Evolutionary conservation across 495 filamentous ascomycete genomes (phyloP).

Genomic region (Aeminium ludgeri): DNA sequence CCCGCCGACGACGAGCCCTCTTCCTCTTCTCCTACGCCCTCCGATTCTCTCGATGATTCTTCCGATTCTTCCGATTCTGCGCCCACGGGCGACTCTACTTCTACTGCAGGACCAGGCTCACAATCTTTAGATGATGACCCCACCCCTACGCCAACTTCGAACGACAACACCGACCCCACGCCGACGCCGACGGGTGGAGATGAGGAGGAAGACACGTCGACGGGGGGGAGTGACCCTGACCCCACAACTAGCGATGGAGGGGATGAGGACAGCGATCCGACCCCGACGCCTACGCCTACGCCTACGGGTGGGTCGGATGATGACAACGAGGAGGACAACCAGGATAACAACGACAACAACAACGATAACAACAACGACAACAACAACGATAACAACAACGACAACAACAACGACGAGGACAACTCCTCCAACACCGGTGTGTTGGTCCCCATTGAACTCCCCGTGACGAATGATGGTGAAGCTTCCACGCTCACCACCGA

Average conservation of each 20-base stretch:
- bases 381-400: constrained; percentile 1
- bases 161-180: neutral
- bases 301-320: neutral
- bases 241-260: too few species aligned
- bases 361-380: neutral
- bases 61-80: neutral
- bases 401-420: constrained; percentile 3
- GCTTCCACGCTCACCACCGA: constrained; percentile 4
- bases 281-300: neutral
- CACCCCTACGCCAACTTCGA: neutral
- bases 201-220: neutral
- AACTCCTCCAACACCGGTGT: constrained; percentile 25
- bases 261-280: neutral
- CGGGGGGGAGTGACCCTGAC: neutral
- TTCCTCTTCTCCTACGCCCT: constrained; percentile 4
- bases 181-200: neutral
- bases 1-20: neutral
- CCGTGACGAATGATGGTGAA: neutral
- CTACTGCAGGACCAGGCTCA: too few species aligned
- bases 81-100: too few species aligned
- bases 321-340: neutral
- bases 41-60: constrained; percentile 6
- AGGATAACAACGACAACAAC: neutral
- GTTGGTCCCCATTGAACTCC: constrained; percentile 28
- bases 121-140: too few species aligned